Conservation (phyloP, 1,284 basidiomycete species). For the Limonomyces culmigenus region DNA sequence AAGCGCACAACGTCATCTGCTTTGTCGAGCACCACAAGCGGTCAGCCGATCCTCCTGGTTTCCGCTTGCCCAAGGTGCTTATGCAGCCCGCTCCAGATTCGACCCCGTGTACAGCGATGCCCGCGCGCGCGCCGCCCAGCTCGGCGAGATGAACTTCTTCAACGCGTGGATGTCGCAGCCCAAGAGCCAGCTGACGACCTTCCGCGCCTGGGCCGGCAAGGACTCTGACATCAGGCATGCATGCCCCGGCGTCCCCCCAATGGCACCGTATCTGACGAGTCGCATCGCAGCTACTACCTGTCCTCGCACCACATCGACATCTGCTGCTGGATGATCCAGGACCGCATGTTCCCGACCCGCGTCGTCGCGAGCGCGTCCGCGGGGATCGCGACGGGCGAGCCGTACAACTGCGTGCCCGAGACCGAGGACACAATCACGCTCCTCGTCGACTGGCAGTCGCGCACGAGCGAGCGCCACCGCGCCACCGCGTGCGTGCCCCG, state of each 20-base stretch:
- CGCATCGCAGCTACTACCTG: conserved; percentile 60
- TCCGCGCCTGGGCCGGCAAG: conserved; percentile 87
- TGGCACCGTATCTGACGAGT: not conserved
- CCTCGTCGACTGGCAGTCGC: conserved; percentile 81
- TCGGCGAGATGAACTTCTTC: conserved; percentile 90
- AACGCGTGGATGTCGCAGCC: conserved; percentile 91
- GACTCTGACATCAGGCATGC: conserved; percentile 75
- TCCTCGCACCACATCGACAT: conserved; percentile 90
- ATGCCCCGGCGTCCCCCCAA: not conserved
- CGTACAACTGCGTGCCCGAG: conserved; percentile 67
- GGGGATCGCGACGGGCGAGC: conserved; percentile 77
- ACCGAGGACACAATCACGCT: conserved; percentile 94
- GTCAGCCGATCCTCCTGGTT: conserved; percentile 13
- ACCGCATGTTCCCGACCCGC: conserved; percentile 58
- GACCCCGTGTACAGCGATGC: conserved; percentile 92
- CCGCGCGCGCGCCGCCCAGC: conserved; percentile 49
- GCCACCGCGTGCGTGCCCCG: too few relatives aligned
- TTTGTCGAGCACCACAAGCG: conserved; percentile 85
- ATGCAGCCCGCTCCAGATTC: conserved; percentile 28
- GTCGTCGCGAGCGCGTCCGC: conserved; percentile 80
- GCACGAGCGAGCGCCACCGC: conserved; percentile 47
- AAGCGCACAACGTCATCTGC: conserved; percentile 68
- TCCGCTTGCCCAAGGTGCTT: not conserved
- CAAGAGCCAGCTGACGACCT: conserved; percentile 86
- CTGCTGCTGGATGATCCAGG: conserved; percentile 84